Conservation (phyloP, 805 yeast species). For the Saccharomycopsis javanensis region DNA sequence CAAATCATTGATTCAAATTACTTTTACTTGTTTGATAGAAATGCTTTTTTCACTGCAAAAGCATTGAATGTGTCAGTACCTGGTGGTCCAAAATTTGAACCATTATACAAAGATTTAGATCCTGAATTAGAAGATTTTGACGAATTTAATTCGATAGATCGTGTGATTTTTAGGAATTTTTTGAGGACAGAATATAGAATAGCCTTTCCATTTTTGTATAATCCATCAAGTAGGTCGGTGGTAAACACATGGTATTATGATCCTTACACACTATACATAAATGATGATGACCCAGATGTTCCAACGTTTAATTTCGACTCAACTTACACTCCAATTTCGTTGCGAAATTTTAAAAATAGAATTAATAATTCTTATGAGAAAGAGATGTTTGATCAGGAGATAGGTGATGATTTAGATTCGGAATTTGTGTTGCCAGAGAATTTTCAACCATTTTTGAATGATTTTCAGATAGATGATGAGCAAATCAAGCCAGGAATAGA, state of each 20-base stretch:
- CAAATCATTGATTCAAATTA: slow-evolving; percentile 51
- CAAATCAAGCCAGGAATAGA: slow-evolving; percentile 48
- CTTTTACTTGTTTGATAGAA: slow-evolving; percentile 63
- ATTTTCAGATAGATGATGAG: slow-evolving; percentile 36
- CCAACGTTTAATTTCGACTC: slow-evolving; percentile 51
- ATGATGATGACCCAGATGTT: slow-evolving; percentile 36
- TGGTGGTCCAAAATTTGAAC: slow-evolving; percentile 95
- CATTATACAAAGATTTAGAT: slow-evolving; percentile 57
- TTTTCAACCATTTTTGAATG: slow-evolving; percentile 44
- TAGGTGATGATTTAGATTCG: slow-evolving; percentile 25
- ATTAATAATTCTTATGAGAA: slow-evolving; percentile 21
- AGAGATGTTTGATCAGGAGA: slow-evolving; percentile 5
- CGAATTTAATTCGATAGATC: slow-evolving; percentile 82
- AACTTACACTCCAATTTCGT: slow-evolving; percentile 45
- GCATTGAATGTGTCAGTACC: slow-evolving; percentile 81
- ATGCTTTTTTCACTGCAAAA: slow-evolving; percentile 82
- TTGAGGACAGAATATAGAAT: slow-evolving; percentile 75
- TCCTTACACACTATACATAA: slow-evolving; percentile 44
- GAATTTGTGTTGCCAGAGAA: slow-evolving; percentile 33
- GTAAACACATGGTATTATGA: slow-evolving; percentile 52
- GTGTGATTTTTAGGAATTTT: slow-evolving; percentile 72
- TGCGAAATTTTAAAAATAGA: slow-evolving; percentile 24
- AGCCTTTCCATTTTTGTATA: slow-evolving; percentile 80
- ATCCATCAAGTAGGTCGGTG: slow-evolving; percentile 63
- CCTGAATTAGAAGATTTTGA: slow-evolving; percentile 67